Evolutionary conservation across 1,284 basidiomycete genomes (phyloP), one percentile per base, ranked within the genome.

Genomic region (Rhodotorula sp.): DNA sequence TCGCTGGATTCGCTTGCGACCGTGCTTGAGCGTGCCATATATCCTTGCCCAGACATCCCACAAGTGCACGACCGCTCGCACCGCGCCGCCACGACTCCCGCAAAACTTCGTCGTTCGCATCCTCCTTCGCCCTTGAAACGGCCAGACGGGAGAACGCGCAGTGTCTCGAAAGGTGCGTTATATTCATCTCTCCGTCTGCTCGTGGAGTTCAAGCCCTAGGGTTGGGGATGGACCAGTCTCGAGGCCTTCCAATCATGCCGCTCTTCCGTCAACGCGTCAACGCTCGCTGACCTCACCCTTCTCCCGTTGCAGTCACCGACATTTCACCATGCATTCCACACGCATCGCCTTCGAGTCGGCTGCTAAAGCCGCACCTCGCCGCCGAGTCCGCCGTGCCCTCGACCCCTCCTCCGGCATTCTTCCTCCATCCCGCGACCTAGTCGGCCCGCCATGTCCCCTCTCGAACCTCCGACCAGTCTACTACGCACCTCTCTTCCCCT

Each of bases 391-490:
- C 30, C 44, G 17, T n/a, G 19, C 52, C 4, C 39, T 22, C 59
- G 20, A 36, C 36, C 2, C 49, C 11, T 27, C 59, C 8, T 32
- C 34, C 36, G 29, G 29, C 15, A 47, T 49, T 51, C 2, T 67
- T 29, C 68, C 72, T 13, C 73, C 73, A 2, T 29, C 66, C 4
- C 59, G 62, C 15, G 76, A 77, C 65, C 67, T 77, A 19, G 71
- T 78, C 56, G 77, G 77, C 17, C 74, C 77, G 15, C 77, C 77
- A 2, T 77, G 75, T 52, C 69, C 76, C 6, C 70, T 76, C 13
- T 76, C 76, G 30, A 78, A 78, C 66, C 70, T 78, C 27, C 73
- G 77, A 1, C 77, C 77, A 7, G 74, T 77, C 17, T 74, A 75
- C 64, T 78, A 78, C 64, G 69, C 76, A 6, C 68, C 77, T 0